A percentile compares a stretch with the other conserved stretches of the same genome.
Evolutionary conservation across 2,329 filamentous ascomycete species (phyloP).

Genomic region (Colletotrichum lini): DNA sequence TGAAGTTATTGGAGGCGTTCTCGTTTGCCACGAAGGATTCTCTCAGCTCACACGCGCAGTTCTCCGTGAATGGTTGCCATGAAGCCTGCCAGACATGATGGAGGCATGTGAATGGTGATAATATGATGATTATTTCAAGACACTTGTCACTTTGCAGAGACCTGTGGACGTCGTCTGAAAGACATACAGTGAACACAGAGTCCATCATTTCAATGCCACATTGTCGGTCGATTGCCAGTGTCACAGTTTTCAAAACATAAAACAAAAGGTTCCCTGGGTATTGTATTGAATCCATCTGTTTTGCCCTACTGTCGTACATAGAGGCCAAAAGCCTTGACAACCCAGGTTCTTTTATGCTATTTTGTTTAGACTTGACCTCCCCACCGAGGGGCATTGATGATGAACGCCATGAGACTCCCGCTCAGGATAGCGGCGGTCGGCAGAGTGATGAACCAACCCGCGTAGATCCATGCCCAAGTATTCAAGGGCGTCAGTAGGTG

Average conservation of each 20-base stretch:
- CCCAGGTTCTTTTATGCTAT: too few species aligned
- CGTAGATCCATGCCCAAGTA: conserved; percentile 65
- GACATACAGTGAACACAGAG: too few species aligned
- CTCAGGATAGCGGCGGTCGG: conserved; percentile 70
- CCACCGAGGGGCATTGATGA: conserved; percentile 73
- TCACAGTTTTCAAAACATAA: too few species aligned
- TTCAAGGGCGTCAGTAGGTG: neutral
- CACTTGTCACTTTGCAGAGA: too few species aligned
- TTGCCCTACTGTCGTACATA: neutral
- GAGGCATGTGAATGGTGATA: too few species aligned
- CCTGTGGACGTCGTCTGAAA: too few species aligned
- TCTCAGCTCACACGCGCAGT: neutral
- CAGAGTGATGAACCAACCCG: conserved; percentile 73
- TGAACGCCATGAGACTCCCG: conserved; percentile 73
- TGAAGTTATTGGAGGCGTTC: too few species aligned
- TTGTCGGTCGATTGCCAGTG: too few species aligned
- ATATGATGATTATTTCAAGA: too few species aligned
- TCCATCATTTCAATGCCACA: too few species aligned
- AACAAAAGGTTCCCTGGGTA: too few species aligned
- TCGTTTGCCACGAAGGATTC: neutral
- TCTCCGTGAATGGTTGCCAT: neutral
- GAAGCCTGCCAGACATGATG: neutral
- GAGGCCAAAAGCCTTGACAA: neutral
- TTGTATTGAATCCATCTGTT: neutral
- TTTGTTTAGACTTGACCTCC: conserved; percentile 33